A percentile compares a stretch with the other conserved stretches of the same genome.
phyloP scores from a whole-genome alignment of 2,329 filamentous ascomycete species.

The Calonectria crousiana region DNA sequence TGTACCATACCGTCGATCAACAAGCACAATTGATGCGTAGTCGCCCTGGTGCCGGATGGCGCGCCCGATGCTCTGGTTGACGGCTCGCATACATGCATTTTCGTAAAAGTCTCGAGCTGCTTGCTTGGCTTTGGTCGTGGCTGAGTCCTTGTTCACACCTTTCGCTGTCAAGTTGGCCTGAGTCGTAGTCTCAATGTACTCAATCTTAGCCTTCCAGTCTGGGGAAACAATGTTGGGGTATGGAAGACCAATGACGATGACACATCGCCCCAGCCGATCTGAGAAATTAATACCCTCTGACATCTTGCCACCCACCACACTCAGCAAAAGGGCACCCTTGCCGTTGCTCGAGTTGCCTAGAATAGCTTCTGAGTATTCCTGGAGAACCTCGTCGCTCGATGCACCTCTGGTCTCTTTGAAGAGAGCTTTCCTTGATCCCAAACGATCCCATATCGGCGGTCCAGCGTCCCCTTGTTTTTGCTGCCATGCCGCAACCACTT shows the following conservation, averaged over 20 bases:
- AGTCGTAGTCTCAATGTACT: constrained; percentile 80
- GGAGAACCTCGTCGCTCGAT: constrained; percentile 77
- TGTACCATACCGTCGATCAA: constrained; percentile 84
- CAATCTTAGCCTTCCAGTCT: constrained; percentile 93
- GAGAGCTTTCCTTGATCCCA: constrained; percentile 71
- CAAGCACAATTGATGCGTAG: constrained; percentile 89
- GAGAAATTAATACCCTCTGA: constrained; percentile 99
- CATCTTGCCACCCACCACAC: constrained; percentile 93
- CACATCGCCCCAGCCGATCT: constrained; percentile 87
- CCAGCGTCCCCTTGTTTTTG: constrained; percentile 42
- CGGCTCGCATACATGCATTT: constrained; percentile 95
- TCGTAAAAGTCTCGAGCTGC: constrained; percentile 86
- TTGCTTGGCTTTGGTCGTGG: constrained; percentile 58
- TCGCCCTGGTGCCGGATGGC: constrained; percentile 90
- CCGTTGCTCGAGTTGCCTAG: constrained; percentile 52
- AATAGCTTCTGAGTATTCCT: constrained; percentile 79
- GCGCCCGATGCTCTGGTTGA: constrained; percentile 95
- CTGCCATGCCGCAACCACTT: constrained; percentile 76
- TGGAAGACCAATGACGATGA: constrained; percentile 91
- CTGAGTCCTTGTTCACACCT: constrained; percentile 41
- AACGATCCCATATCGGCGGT: constrained; percentile 68
- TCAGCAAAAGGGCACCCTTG: constrained; percentile 83
- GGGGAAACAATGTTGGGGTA: constrained; percentile 91
- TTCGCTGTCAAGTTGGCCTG: constrained; percentile 50
- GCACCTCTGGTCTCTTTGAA: constrained; percentile 69